Evolutionary conservation across 768 basidiomycete species (phyloP).

Genomic region (Leccinellum albellum): DNA sequence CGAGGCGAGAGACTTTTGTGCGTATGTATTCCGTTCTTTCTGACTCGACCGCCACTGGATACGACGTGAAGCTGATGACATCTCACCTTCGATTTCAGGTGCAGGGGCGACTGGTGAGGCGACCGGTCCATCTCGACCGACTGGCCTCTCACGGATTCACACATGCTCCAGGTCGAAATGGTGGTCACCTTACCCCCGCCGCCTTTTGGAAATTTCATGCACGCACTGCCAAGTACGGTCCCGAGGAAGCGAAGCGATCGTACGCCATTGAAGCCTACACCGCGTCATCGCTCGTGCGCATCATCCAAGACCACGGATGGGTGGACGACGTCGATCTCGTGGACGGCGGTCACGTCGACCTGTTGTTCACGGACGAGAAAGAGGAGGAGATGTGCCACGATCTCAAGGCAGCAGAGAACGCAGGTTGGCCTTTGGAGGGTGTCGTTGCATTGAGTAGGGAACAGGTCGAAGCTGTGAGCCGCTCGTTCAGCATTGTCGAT

Average conservation of each 20-base stretch:
- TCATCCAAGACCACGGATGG: conserved; percentile 45
- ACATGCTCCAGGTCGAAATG: conserved; percentile 62
- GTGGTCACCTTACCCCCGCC: conserved; percentile 65
- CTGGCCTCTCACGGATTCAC: not conserved
- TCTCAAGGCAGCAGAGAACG: conserved; percentile 49
- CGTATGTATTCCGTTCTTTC: conserved; percentile 28
- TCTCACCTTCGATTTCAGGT: conserved; percentile 35
- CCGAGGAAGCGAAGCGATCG: conserved; percentile 51
- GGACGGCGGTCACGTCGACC: conserved; percentile 46
- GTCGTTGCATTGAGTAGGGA: conserved; percentile 47
- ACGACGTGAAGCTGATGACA: not conserved
- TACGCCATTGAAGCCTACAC: conserved; percentile 59
- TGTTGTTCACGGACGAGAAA: conserved; percentile 50
- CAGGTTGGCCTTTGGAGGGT: conserved; percentile 44
- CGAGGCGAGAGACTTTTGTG: conserved; percentile 86
- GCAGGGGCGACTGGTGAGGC: conserved; percentile 70
- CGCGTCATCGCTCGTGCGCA: conserved; percentile 40
- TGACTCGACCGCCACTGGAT: not conserved
- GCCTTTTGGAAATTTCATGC: conserved; percentile 44
- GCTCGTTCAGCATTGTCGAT: not conserved
- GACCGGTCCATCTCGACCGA: not conserved
- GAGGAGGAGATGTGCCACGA: conserved; percentile 37
- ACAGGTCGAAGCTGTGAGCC: conserved; percentile 47
- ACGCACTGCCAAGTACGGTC: conserved; percentile 39
- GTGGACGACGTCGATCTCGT: conserved; percentile 58